Percentiles rank a stretch among this genome's conserved stretches.
Evolutionary conservation across 2,329 filamentous ascomycete species (phyloP).

Genomic region (Pseudogymnoascus sp.): DNA sequence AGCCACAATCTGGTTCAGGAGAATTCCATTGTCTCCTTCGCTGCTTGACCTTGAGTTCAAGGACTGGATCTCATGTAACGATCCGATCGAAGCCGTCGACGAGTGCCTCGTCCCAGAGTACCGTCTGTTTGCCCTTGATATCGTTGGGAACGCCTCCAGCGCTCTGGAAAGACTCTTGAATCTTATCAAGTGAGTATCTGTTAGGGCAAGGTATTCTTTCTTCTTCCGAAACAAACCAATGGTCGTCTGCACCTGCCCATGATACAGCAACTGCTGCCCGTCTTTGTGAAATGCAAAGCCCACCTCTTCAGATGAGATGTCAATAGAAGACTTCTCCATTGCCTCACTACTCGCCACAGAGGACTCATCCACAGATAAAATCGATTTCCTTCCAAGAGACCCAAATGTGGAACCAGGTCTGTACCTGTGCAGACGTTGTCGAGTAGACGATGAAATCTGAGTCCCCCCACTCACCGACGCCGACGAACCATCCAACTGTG

Average conservation of each 20-base stretch:
- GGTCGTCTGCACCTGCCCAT: slow-evolving; percentile 65
- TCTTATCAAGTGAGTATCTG: slow-evolving; percentile 60
- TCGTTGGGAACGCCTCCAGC: slow-evolving; percentile 53
- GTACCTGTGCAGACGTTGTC: slow-evolving; percentile 24
- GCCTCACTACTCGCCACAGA: slow-evolving; percentile 22
- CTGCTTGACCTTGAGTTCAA: slow-evolving; percentile 42
- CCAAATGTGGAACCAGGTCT: slow-evolving; percentile 31
- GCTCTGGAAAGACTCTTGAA: slow-evolving; percentile 65
- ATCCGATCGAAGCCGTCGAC: slow-evolving; percentile 52
- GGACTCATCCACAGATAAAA: slow-evolving; percentile 25
- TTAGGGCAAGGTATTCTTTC: slow-evolving; percentile 66
- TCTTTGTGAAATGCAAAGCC: slow-evolving; percentile 7
- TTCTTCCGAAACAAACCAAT: slow-evolving; percentile 66
- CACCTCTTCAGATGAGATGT: neutral
- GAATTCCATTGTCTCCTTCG: slow-evolving; percentile 48
- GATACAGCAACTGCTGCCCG: slow-evolving; percentile 23
- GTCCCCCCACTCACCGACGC: neutral
- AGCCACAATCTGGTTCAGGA: slow-evolving; percentile 60
- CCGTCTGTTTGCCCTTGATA: slow-evolving; percentile 33
- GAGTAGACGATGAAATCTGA: neutral
- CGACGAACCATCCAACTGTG: neutral
- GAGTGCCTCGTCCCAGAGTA: slow-evolving; percentile 47
- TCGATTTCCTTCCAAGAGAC: slow-evolving; percentile 29
- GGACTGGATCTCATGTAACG: slow-evolving; percentile 55
- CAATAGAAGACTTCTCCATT: slow-evolving; percentile 24